Conservation (phyloP, 129 eudicot species). For the sunflower (Helianthus annuus) region DNA sequence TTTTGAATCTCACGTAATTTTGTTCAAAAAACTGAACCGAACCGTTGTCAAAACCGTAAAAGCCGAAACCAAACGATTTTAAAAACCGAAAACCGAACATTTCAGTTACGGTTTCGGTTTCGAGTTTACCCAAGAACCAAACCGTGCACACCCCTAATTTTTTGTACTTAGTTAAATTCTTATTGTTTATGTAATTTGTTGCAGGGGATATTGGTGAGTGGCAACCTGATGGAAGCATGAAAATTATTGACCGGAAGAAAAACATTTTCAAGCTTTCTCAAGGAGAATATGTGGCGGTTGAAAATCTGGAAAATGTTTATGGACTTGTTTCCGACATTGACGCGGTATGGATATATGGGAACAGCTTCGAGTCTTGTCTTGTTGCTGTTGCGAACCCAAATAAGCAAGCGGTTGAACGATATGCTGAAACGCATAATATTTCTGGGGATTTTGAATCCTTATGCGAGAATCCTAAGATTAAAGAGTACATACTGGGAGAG, state of each 20-base stretch:
- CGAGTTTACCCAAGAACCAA: too few species aligned
- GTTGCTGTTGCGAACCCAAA: conserved; percentile 81
- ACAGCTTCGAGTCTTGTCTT: conserved; percentile 84
- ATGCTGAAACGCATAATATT: conserved; percentile 56
- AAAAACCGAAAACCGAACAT: too few species aligned
- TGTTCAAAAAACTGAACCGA: too few species aligned
- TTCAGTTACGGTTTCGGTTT: too few species aligned
- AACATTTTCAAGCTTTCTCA: conserved; percentile 89
- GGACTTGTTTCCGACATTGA: conserved; percentile 72
- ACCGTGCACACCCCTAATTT: too few species aligned
- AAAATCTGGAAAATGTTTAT: conserved; percentile 78
- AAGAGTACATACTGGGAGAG: conserved; percentile 65
- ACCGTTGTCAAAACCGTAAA: too few species aligned
- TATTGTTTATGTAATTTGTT: conserved; percentile 1
- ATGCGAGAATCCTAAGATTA: conserved; percentile 69
- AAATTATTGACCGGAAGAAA: conserved; percentile 83
- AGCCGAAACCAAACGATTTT: too few species aligned
- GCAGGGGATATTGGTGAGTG: conserved; percentile 89
- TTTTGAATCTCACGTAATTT: too few species aligned
- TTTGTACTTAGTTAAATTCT: neutral
- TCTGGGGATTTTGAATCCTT: conserved; percentile 67
- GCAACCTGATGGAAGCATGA: conserved; percentile 92
- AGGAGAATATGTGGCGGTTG: conserved; percentile 96
- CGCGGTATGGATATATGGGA: conserved; percentile 90
- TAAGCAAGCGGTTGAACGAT: conserved; percentile 66